Conservation (phyloP, 129 eudicot genomes). For the Smallanthus sonchifolius region DNA sequence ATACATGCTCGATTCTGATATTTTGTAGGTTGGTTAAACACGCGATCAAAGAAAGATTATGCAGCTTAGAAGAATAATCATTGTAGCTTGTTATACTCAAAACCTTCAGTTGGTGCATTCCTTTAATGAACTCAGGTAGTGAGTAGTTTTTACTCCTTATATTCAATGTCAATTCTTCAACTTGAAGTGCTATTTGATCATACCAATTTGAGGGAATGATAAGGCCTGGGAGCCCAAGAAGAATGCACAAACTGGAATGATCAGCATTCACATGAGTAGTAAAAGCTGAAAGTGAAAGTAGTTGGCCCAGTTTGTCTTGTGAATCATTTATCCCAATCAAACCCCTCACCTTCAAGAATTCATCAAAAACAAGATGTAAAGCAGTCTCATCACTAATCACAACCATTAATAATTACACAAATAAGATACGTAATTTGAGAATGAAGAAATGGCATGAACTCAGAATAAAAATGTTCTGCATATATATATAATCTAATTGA, state of each 20-base stretch:
- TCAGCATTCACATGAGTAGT: neutral
- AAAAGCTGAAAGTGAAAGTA: slow-evolving; percentile 4
- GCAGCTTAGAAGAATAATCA: slow-evolving; percentile 11
- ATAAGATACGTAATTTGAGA: neutral
- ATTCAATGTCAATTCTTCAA: slow-evolving; percentile 34
- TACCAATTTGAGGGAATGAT: slow-evolving; percentile 20
- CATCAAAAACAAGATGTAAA: neutral
- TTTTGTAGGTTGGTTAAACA: slow-evolving; percentile 20
- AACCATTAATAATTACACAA: slow-evolving; percentile 10
- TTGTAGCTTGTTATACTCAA: slow-evolving; percentile 26
- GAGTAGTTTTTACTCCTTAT: slow-evolving; percentile 8
- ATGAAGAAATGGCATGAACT: neutral
- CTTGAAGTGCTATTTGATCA: slow-evolving; percentile 27
- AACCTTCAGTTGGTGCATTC: slow-evolving; percentile 30
- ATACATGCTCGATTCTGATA: slow-evolving; percentile 30
- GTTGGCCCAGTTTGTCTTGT: neutral
- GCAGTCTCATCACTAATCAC: neutral
- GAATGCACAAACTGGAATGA: slow-evolving; percentile 2
- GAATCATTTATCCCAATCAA: slow-evolving; percentile 1
- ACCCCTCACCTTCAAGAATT: slow-evolving; percentile 1
- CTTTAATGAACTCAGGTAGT: slow-evolving; percentile 21
- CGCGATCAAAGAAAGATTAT: slow-evolving; percentile 14
- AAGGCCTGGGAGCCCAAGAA: slow-evolving; percentile 32
- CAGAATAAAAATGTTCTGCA: neutral
- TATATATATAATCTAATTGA: neutral